phyloP scores from a whole-genome alignment of 163 green algal species.

The Volvox carteri region DNA sequence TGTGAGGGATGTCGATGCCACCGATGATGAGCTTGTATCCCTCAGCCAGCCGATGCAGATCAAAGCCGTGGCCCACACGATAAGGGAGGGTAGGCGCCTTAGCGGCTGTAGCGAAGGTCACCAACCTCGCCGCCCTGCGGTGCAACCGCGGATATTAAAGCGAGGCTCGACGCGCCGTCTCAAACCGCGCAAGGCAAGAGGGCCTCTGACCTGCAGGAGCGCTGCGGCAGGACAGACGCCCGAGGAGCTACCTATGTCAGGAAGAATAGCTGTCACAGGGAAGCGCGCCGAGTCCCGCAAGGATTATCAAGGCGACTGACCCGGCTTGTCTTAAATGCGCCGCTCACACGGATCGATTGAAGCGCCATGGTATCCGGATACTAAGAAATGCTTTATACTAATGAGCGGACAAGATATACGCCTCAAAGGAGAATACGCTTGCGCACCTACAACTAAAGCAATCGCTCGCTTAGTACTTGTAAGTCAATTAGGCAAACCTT shows the following conservation, averaged over 20 bases:
- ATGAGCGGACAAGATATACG: background rate
- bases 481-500: too few relatives aligned
- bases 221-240: background rate
- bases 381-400: too few relatives aligned
- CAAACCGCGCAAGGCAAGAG: background rate
- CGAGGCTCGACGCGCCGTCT: background rate
- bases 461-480: too few relatives aligned
- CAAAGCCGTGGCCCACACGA: slow-evolving; percentile 93
- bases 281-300: background rate
- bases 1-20: slow-evolving; percentile 97
- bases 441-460: too few relatives aligned
- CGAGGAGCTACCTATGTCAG: slow-evolving; percentile 11
- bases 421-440: background rate
- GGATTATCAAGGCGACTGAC: slow-evolving; percentile 13
- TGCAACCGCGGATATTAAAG: background rate
- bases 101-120: background rate
- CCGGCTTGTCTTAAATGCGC: slow-evolving; percentile 15
- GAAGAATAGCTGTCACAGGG: background rate
- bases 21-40: slow-evolving; percentile 96
- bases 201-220: slow-evolving; percentile 34
- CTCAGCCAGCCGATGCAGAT: slow-evolving; percentile 95
- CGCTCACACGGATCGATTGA: slow-evolving; percentile 10
- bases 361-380: slow-evolving; percentile 1
- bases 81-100: slow-evolving; percentile 74
- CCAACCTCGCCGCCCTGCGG: slow-evolving; percentile 28